Conservation (phyloP, 805 yeast species). For the Lipomyces starkeyi region DNA sequence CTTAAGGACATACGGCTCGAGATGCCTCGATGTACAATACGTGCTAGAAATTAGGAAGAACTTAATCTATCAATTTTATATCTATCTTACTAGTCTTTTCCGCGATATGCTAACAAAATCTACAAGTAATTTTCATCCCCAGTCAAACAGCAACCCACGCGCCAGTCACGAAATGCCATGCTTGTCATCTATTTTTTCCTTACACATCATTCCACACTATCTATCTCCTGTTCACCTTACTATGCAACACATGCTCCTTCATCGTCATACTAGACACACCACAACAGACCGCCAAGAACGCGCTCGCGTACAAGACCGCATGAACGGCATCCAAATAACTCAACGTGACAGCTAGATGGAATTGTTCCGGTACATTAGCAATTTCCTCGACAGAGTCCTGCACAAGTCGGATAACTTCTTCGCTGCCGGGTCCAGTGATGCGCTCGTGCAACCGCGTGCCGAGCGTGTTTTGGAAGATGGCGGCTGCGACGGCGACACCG, state of each 20-base stretch:
- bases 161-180: too few species aligned
- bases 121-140: not conserved
- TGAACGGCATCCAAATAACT: slow-evolving; percentile 31
- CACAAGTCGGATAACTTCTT: slow-evolving; percentile 27
- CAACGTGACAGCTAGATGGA: slow-evolving; percentile 13
- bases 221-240: slow-evolving; percentile 17
- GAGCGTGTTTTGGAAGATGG: slow-evolving; percentile 58
- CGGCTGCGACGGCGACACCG: slow-evolving; percentile 70
- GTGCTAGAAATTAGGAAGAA: too few species aligned
- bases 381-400: slow-evolving; percentile 29
- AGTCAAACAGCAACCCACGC: too few species aligned
- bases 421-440: slow-evolving; percentile 34
- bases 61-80: too few species aligned
- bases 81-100: not conserved
- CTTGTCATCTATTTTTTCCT: not conserved
- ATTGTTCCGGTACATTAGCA: slow-evolving; percentile 18
- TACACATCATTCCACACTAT: too few species aligned
- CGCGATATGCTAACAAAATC: not conserved
- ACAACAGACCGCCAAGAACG: slow-evolving; percentile 23
- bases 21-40: too few species aligned
- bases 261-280: slow-evolving; percentile 25
- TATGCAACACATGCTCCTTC: slow-evolving; percentile 34
- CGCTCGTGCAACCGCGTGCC: slow-evolving; percentile 35
- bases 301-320: slow-evolving; percentile 29
- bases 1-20: too few species aligned